phyloP scores from a whole-genome alignment of 2,329 filamentous ascomycete genomes.

The Cladobotryum protrusum region DNA sequence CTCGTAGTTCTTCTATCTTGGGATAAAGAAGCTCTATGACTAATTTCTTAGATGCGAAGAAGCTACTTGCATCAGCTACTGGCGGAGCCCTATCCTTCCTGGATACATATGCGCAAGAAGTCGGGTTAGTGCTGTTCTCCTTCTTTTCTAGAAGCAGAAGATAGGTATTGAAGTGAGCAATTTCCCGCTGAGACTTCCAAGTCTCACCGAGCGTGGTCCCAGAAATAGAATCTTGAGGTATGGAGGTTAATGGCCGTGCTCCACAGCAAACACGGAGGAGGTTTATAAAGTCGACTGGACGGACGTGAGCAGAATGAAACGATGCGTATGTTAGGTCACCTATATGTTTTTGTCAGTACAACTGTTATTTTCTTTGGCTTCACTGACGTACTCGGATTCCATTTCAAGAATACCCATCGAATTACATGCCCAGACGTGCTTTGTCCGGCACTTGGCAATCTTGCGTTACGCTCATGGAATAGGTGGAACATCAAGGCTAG shows the following conservation, averaged over 20 bases:
- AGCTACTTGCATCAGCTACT: constrained; percentile 26
- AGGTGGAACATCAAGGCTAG: constrained; percentile 65
- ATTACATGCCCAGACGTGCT: constrained; percentile 65
- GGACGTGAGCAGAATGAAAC: constrained; percentile 56
- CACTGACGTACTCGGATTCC: constrained; percentile 64
- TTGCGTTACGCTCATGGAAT: constrained; percentile 58
- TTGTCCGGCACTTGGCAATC: constrained; percentile 62
- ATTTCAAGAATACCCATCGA: constrained; percentile 74
- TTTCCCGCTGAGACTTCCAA: constrained; percentile 39
- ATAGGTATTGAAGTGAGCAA: constrained; percentile 44
- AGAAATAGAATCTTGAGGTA: constrained; percentile 30
- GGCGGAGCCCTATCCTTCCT: constrained; percentile 13
- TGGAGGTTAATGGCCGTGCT: constrained; percentile 26
- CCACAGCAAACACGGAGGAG: constrained; percentile 67
- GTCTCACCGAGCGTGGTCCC: constrained; percentile 44
- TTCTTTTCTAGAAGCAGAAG: constrained; percentile 44
- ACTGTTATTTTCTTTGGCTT: background rate
- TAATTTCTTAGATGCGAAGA: constrained; percentile 42
- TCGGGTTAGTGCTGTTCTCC: background rate
- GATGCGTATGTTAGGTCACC: constrained; percentile 63
- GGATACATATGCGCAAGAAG: constrained; percentile 5
- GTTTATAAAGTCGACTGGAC: constrained; percentile 59
- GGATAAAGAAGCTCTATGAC: constrained; percentile 48
- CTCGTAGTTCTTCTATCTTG: constrained; percentile 44
- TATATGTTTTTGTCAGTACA: constrained; percentile 22